These are phyloP conservation scores for Fragaria vesca DNA, from an alignment of 306 rosid species.

Conservation along the genomic window DNA sequence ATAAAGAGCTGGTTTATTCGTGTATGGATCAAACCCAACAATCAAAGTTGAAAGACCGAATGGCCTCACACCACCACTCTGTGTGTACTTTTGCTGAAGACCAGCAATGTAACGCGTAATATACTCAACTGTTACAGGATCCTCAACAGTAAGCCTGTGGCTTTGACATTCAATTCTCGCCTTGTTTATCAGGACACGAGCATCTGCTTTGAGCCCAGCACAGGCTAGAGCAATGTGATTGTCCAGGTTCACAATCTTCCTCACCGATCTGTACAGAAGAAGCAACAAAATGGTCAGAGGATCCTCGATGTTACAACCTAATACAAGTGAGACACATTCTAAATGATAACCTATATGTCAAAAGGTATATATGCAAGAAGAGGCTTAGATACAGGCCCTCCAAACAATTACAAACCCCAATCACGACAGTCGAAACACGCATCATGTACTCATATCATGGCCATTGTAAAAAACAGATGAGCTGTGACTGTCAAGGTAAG, in stretches of 20 bases:
- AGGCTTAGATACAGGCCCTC: not conserved
- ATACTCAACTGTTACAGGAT: constrained; percentile 91
- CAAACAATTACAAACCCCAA: not conserved
- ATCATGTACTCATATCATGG: not conserved
- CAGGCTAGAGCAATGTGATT: constrained; percentile 79
- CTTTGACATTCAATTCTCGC: constrained; percentile 95
- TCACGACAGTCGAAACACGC: not conserved
- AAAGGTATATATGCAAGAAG: not conserved
- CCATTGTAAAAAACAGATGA: not conserved
- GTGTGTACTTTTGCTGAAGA: constrained; percentile 97
- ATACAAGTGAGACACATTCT: not conserved
- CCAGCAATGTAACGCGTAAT: constrained; percentile 95
- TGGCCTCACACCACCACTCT: constrained; percentile 96
- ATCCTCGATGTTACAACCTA: not conserved
- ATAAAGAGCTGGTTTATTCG: constrained; percentile 62
- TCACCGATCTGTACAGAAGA: constrained; percentile 45
- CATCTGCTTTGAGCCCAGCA: constrained; percentile 98
- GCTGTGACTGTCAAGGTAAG: not conserved
- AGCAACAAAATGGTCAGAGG: not conserved
- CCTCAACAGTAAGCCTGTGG: constrained; percentile 93
- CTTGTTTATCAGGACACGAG: constrained; percentile 83
- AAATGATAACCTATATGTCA: not conserved
- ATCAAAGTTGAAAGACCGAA: constrained; percentile 97
- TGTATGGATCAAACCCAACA: constrained; percentile 90
- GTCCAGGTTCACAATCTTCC: constrained; percentile 65